These are phyloP conservation scores for Colletotrichum falcatum DNA, from an alignment of 2,329 filamentous ascomycete species.

Conservation along the genomic window DNA sequence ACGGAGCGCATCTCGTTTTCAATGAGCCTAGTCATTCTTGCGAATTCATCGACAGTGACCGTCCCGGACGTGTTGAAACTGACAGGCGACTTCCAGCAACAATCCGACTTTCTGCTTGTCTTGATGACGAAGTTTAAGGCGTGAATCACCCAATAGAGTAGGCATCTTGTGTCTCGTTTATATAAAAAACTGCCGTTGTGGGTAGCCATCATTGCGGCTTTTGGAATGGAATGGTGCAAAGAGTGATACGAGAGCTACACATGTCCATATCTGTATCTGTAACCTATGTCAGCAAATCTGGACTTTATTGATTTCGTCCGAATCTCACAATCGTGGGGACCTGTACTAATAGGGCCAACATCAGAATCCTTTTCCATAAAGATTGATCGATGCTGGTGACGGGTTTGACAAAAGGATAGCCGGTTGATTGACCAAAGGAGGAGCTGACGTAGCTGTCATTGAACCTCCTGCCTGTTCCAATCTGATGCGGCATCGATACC, in stretches of 20 bases:
- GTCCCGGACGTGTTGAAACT: conserved; percentile 53
- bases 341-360: not conserved
- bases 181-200: conserved; percentile 53
- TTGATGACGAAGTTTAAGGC: conserved; percentile 53
- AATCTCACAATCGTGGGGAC: not conserved
- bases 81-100: conserved; percentile 2
- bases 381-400: not conserved
- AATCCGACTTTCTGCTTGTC: conserved; percentile 38
- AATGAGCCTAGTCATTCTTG: conserved; percentile 56
- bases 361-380: not conserved
- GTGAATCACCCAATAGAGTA: conserved; percentile 55
- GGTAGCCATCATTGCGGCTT: conserved; percentile 39
- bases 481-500: not conserved
- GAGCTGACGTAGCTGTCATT: not conserved
- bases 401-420: no score
- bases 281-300: not conserved
- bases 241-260: not conserved
- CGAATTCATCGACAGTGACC: conserved; percentile 51
- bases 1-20: conserved; percentile 49
- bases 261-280: not conserved
- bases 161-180: conserved; percentile 53
- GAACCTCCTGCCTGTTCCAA: not conserved
- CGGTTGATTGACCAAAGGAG: not conserved
- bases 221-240: not conserved
- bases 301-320: not conserved